Evolutionary conservation across 345 rosid species (phyloP).

Genomic region (Eucalyptus decipiens): DNA sequence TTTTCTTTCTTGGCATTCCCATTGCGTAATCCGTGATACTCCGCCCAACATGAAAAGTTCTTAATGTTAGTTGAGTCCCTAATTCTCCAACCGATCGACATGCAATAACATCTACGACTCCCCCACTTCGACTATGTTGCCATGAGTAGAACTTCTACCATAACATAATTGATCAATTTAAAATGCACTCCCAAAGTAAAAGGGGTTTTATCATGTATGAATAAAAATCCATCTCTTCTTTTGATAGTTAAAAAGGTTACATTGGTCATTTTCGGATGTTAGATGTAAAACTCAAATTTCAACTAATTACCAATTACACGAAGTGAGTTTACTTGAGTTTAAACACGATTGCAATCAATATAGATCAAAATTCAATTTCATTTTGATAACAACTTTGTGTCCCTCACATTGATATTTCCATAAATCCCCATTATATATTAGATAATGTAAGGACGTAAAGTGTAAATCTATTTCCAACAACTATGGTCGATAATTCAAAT

Average conservation of each 20-base stretch:
- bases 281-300: neutral
- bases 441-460: neutral
- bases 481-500: neutral
- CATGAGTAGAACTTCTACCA: neutral
- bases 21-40: neutral
- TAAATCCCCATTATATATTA: neutral
- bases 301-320: neutral
- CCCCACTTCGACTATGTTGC: neutral
- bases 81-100: neutral
- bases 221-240: neutral
- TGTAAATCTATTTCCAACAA: neutral
- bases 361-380: neutral
- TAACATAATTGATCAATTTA: neutral
- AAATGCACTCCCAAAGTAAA: neutral
- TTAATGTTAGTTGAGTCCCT: neutral
- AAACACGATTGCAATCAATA: neutral
- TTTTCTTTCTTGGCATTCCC: neutral
- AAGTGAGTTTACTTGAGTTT: neutral
- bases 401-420: neutral
- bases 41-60: neutral
- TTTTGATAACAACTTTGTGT: neutral
- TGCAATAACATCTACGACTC: neutral
- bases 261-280: neutral
- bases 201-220: neutral
- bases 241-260: neutral